Percentiles rank a stretch among this genome's conserved stretches.
Conservation (phyloP, 2,329 filamentous ascomycete species). For the Penicillium sp. region DNA sequence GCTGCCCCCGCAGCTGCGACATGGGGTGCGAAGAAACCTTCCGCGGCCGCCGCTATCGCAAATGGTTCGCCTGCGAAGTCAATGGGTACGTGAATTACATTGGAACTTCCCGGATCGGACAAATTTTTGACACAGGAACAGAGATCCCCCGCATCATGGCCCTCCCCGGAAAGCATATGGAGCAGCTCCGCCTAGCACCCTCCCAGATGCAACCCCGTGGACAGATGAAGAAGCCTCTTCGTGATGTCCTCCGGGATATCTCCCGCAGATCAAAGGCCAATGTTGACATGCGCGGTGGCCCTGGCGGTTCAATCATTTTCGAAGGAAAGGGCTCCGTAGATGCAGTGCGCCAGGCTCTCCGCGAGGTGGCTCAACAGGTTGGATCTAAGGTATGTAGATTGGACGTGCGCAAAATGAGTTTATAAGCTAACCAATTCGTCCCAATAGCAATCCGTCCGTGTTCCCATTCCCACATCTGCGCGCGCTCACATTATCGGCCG, state of each 20-base stretch:
- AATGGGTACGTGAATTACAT: conserved; percentile 58
- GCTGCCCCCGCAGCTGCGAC: conserved; percentile 63
- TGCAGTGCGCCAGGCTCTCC: conserved; percentile 80
- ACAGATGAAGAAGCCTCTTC: conserved; percentile 79
- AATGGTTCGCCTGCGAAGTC: conserved; percentile 49
- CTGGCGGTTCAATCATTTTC: conserved; percentile 72
- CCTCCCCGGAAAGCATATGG: conserved; percentile 79
- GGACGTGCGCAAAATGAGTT: not conserved
- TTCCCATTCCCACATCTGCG: conserved; percentile 78
- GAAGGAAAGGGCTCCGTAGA: conserved; percentile 82
- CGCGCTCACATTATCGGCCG: conserved; percentile 91
- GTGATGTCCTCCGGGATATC: conserved; percentile 84
- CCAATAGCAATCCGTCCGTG: conserved; percentile 62
- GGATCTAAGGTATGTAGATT: conserved; percentile 68
- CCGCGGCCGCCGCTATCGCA: conserved; percentile 36
- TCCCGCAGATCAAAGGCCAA: conserved; percentile 88
- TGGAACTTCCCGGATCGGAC: conserved; percentile 25
- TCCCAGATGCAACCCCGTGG: conserved; percentile 72
- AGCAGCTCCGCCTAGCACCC: conserved; percentile 70
- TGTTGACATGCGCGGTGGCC: conserved; percentile 72
- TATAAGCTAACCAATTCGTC: not conserved
- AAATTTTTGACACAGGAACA: conserved; percentile 11
- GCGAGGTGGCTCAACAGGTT: conserved; percentile 83
- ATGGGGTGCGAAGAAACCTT: conserved; percentile 68
- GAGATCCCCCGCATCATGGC: conserved; percentile 59